Evolutionary conservation across 2,329 filamentous ascomycete species (phyloP), one percentile per base, ranked within the genome.

Genomic region (Xylaria sp.): DNA sequence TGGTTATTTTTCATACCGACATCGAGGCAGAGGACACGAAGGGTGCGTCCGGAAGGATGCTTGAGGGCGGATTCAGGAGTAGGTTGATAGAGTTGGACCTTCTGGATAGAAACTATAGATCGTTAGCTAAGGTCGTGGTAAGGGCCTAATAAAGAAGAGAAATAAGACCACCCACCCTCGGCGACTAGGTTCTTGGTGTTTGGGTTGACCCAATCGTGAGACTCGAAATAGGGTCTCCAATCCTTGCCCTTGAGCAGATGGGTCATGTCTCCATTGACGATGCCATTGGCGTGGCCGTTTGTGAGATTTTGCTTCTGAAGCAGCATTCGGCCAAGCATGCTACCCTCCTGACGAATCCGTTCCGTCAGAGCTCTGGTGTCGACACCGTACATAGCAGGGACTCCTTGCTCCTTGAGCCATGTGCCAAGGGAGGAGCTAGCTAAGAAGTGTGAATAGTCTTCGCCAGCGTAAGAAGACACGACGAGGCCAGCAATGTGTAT

Each of bases 1-100:
- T 99, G 96, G 84, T 98, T 99, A 84, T 93, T 98, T 84, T 99
- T 99, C 86, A 98, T 91, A 80, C 96, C 96, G 75, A 99, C 95
- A 84, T 99, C 96, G 75, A 99, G 89, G 80, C 94, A 97, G 60
- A 98, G 86, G 70, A 99, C 91, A 79, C 94, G 93, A 68, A 98
- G 87, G 59, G 91, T 87, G 76, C 94, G 92, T 71, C 95, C 96
- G 66, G 94, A 97, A 50, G 94, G 92, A 82, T 97, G 94, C 82
- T 93, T 91, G 76, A 97, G 88, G 72, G 91, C 90, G 76, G 86
- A 88, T 67, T 90, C 87, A 41, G 89, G 83, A 72, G 89, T 89
- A 63, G 94, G 94, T 76, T 90, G 90, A 84, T 95, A 98, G 66
- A 97, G 87, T 80, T 94, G 95, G 66, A 95, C 93, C 73, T 91